phyloP scores from a whole-genome alignment of 495 filamentous ascomycete genomes.

The Aspergillus coremiiformis region DNA sequence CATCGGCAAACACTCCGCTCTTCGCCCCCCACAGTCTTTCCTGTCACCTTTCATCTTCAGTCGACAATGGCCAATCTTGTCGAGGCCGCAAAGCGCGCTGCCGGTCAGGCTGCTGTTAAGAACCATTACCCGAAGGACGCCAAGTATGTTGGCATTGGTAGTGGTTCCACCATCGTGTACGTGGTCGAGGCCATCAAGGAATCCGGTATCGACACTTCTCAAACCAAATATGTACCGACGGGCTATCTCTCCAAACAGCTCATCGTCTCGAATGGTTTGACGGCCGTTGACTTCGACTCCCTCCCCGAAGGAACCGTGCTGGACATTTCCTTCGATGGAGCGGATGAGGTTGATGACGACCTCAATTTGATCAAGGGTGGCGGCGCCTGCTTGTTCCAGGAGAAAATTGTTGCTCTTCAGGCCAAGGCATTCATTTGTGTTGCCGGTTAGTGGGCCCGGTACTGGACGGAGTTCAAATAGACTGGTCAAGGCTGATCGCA shows the following conservation, averaged over 20 bases:
- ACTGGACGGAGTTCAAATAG: background rate
- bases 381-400: conserved; percentile 93
- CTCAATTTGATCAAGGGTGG: conserved; percentile 97
- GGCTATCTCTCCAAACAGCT: conserved; percentile 83
- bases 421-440: conserved; percentile 90
- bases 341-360: conserved; percentile 92
- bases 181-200: conserved; percentile 90
- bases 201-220: conserved; percentile 49
- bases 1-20: conserved; percentile 8
- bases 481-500: conserved; percentile 1
- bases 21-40: conserved; percentile 10
- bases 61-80: conserved; percentile 41
- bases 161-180: conserved; percentile 87
- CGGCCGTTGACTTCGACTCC: conserved; percentile 66
- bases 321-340: conserved; percentile 89
- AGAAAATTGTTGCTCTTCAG: conserved; percentile 85
- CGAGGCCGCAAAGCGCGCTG: conserved; percentile 77
- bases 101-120: conserved; percentile 73
- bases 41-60: conserved; percentile 13
- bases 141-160: conserved; percentile 83
- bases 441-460: conserved; percentile 52
- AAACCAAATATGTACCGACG: conserved; percentile 80
- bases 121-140: conserved; percentile 72
- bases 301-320: conserved; percentile 54
- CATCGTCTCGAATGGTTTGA: conserved; percentile 68